Conservation (phyloP, 306 rosid species). For the Quercus engelmannii region DNA sequence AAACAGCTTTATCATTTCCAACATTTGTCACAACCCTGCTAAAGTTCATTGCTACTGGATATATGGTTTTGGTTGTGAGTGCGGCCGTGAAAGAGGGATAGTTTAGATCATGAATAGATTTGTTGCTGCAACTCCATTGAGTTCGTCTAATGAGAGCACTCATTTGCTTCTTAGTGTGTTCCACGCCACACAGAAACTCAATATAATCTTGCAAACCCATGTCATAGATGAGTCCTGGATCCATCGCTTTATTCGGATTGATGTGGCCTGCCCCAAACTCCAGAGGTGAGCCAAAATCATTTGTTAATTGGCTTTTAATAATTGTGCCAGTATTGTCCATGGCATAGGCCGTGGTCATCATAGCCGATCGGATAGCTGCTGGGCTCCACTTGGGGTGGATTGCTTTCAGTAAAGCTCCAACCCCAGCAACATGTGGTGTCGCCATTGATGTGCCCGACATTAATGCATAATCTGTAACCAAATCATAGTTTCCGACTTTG, state of each 20-base stretch:
- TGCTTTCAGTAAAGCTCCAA: no score
- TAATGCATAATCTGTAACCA: background rate
- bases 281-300: background rate
- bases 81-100: slow-evolving; percentile 12
- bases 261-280: slow-evolving; percentile 13
- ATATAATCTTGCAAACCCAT: slow-evolving; percentile 10
- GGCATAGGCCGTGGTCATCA: slow-evolving; percentile 16
- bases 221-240: slow-evolving; percentile 12
- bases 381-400: no score
- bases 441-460: background rate
- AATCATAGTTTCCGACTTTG: background rate
- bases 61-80: background rate
- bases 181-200: slow-evolving; percentile 5
- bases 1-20: background rate
- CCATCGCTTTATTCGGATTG: background rate
- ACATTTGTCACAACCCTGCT: slow-evolving; percentile 19
- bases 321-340: background rate
- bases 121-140: background rate
- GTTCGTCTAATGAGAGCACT: background rate
- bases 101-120: background rate
- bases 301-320: background rate
- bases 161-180: background rate
- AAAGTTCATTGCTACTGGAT: background rate
- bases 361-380: background rate
- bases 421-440: no score